Evolutionary conservation across 2,329 filamentous ascomycete species (phyloP), one percentile per base, ranked within the genome.

Genomic region (Tolypocladium tundrense): DNA sequence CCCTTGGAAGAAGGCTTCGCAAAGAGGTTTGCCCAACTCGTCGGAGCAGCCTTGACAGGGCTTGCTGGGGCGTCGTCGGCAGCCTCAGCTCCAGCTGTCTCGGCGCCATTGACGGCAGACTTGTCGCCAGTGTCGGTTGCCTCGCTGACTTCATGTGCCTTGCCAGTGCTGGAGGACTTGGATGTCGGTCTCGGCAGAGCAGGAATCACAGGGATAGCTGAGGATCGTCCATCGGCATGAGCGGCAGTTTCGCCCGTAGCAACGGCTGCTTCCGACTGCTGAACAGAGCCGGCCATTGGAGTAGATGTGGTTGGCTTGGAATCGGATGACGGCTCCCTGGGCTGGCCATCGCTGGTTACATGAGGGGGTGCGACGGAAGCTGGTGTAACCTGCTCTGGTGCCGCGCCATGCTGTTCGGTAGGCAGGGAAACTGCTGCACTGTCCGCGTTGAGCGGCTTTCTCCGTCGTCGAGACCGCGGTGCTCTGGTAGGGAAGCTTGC

Each of bases 401-500:
- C 54, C 13, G 68, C 65, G 43, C 72, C 75, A 42, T 73, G 69
- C 57, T 73, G 73, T 48, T 72, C 74, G 33, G 68, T 65, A 21
- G 77, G 79, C 2, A 78, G 66, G 53, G 77, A 76, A 0, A 82
- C 71, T 16, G 71, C 64, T 40, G 72, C 65, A 6, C 69, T 69
- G 43, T 75, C 67, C 8, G 70, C 66, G 21, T 68, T 69, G 27
- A 77, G 61, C 8, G 67, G 68, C 63, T 73, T 78, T 68, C 77
- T 78, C 62, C 73, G 75, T 41, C 73, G 70, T 64, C 71, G 77
- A 14, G 71, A 69, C 45, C 71, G 73, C 13, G 65, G 61, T 37
- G 68, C 66, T 64, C 67, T 67, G 54, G 62, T 64, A 14, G 83
- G 83, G 64, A 84, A 87, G 11, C 74, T 71, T 35, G 70, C 64